Evolutionary conservation across 1,284 basidiomycete genomes (phyloP).

Genomic region (Lentinula novae-zelandiae): DNA sequence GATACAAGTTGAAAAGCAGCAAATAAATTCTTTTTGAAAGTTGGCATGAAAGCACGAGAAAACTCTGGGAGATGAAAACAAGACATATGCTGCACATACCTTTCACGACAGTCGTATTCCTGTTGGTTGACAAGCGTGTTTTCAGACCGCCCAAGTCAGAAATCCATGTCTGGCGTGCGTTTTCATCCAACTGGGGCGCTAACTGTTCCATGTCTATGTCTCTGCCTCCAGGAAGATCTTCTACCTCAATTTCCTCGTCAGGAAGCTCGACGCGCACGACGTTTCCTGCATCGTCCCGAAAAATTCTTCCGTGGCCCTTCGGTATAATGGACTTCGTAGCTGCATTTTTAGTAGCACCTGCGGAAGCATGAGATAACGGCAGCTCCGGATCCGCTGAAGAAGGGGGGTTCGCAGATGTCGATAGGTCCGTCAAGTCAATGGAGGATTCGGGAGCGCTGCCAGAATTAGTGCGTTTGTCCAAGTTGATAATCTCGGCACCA

Average conservation of each 20-base stretch:
- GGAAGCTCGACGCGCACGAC: conserved; percentile 75
- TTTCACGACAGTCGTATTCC: conserved; percentile 25
- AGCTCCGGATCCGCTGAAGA: conserved; percentile 12
- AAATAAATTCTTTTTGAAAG: not conserved
- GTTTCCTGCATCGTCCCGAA: conserved; percentile 81
- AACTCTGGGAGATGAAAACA: too few relatives aligned
- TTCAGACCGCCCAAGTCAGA: conserved; percentile 24
- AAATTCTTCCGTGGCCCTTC: conserved; percentile 81
- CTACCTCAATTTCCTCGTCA: conserved; percentile 40
- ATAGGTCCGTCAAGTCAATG: conserved; percentile 7
- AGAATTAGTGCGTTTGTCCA: conserved; percentile 11
- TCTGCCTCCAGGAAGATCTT: conserved; percentile 16
- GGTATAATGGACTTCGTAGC: conserved; percentile 33
- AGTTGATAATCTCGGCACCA: conserved; percentile 42
- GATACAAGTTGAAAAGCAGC: not conserved
- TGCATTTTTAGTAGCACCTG: not conserved
- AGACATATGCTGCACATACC: conserved; percentile 26
- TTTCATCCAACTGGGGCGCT: conserved; percentile 31
- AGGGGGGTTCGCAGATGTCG: conserved; percentile 9
- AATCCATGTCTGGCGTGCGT: conserved; percentile 36
- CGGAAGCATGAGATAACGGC: conserved; percentile 14
- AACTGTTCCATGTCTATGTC: conserved; percentile 29
- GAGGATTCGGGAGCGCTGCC: conserved; percentile 3
- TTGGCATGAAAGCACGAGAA: not conserved
- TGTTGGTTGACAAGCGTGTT: conserved; percentile 10